These are phyloP conservation scores for Jaminaea rosea DNA, from an alignment of 1,284 basidiomycete genomes.

Conservation along the genomic window DNA sequence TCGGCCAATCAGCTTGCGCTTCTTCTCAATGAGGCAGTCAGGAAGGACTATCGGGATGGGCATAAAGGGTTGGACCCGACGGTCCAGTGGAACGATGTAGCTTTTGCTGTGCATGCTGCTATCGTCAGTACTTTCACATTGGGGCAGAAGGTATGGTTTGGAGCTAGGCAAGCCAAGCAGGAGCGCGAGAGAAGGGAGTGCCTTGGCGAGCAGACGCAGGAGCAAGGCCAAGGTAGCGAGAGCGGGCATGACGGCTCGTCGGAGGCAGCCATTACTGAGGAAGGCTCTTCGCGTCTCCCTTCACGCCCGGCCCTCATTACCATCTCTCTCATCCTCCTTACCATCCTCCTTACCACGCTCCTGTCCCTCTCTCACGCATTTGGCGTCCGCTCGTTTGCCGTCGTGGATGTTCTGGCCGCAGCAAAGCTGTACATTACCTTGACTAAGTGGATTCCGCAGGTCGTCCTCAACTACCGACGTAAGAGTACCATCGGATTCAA, in stretches of 20 bases:
- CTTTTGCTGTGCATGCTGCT: conserved; percentile 25
- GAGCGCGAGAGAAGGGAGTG: neutral
- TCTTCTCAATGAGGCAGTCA: conserved; percentile 15
- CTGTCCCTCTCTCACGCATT: neutral
- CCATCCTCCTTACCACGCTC: neutral
- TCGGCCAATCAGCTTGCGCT: conserved; percentile 22
- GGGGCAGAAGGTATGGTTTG: neutral
- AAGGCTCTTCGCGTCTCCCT: neutral
- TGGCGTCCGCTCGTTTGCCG: conserved; percentile 9
- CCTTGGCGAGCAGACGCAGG: neutral
- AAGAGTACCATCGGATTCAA: conserved; percentile 47
- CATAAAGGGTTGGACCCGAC: conserved; percentile 23
- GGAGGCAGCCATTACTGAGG: too few species aligned
- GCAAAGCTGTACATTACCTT: conserved; percentile 48
- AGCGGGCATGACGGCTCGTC: too few species aligned
- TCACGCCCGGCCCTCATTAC: neutral
- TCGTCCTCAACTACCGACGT: conserved; percentile 43
- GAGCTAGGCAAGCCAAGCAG: neutral
- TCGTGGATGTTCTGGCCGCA: conserved; percentile 31
- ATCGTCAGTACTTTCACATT: conserved; percentile 13
- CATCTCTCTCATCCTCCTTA: neutral
- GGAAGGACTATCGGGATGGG: conserved; percentile 17
- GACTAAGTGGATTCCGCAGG: conserved; percentile 46
- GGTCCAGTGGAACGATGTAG: conserved; percentile 28
- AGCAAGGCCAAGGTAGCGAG: too few species aligned